Base-by-base conservation (phyloP, 148 eudicot genomes). In the Pouteria glomerata region DNA sequence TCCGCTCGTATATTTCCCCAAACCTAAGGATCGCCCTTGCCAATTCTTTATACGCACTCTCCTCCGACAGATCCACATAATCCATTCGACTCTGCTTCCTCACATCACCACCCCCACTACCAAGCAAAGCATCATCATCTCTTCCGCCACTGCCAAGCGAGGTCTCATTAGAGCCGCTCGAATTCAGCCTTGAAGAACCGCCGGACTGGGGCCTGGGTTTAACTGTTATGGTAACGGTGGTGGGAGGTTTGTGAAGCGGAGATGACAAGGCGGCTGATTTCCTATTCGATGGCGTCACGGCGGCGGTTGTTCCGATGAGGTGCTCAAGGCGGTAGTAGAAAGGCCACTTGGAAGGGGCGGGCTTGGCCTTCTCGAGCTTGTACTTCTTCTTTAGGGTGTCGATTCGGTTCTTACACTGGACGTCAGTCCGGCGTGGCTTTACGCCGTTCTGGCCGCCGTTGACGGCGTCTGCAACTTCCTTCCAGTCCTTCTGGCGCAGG, bases 1-100 rank as follows among this genome's bases (percentile, higher is more conserved):
- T 75, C 73, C 84, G 69, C 77, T 80, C 86, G 14, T 83, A 83
- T 35, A 80, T 60, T 75, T 83, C 86, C 3, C 84, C 84, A 41
- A 83, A 77, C 73, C 77, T 78, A 73, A 68, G 52, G n/a, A 80
- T 76, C 39, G 79, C 86, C 53, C 39, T 77, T 31, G 79, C 78
- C 78, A 79, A 50, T 39, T 76, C 82, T 70, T 55, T 66, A 35
- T 56, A 63, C 60, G 57, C 81, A 52, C 31, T 56, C 72, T 57
- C 76, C 63, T 72, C 76, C 33, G 47, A 26, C 15, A 41, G 50
- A 14, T 63, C 73, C 68, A 61, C 73, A 29, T 8, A 31, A 24
- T 69, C 74, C 59, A 73, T 31, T 48, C 77, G 53, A 23, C 77
- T 62, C 8, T 53, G 67, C 68, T 71, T 77, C 67, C 61, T 77